Evolutionary conservation across 169 alveolate species (phyloP), one percentile per base, ranked within the genome.

Genomic region (Eimeria sp.): DNA sequence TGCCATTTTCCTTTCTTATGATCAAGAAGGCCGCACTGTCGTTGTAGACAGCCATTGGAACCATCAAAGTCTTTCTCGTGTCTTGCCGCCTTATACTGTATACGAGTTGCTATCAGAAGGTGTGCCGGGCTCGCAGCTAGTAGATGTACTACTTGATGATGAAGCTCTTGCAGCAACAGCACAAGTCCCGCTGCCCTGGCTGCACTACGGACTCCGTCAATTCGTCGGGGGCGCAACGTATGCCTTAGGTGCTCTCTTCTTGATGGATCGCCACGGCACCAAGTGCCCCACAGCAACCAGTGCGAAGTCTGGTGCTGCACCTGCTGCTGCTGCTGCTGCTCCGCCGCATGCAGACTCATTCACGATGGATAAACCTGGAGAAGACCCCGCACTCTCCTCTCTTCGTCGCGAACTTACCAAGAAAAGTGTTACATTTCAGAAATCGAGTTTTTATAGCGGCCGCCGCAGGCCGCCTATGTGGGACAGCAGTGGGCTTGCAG

Each of bases 131-230:
- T 82, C 90, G 5, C 90, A 82, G 20, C 30, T 82, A 63, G 18
- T 82, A 45, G 90, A 82, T 54, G 73, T 49, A 18, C 45, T 82
- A 13, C 7, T 82, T 3, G 90, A 82, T n/a, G 90, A 82, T 25
- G 90, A 82, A 34, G 90, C 90, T 13, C 22, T 82, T 20, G 90
- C 90, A 10, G 90, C 90, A 10, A 82, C 90, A 51, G 90, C 51
- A 11, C 70, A 54, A n/a, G 43, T 47, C 18, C 73, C 73, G 2
- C 47, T 82, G 6, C 90, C 45, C 18, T 82, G 90, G 90, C 5
- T 47, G 43, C 90, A 82, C 18, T 47, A 82, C 11, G 72, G 90
- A 13, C 16, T 82, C 22, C 34, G 90, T 13, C 90, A 82, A n/a
- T 82, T 82, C 25, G 73, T 54, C 9, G 72, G 43, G 11, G 90